A percentile compares a stretch with the other conserved stretches of the same genome.
Evolutionary conservation across 2,329 filamentous ascomycete genomes (phyloP).

Genomic region (Pseudomassariella vexata): DNA sequence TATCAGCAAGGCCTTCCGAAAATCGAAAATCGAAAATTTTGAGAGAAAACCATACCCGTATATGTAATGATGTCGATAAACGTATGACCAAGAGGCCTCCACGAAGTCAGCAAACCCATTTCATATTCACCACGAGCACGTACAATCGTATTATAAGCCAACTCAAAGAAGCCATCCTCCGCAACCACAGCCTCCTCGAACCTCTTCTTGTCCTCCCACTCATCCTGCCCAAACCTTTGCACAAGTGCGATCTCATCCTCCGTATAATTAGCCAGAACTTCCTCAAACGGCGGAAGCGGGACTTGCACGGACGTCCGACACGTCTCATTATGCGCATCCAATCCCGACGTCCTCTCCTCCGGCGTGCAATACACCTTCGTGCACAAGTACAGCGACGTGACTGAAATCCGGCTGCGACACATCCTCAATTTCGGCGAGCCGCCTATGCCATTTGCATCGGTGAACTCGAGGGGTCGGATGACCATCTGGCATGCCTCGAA

Average conservation of each 20-base stretch:
- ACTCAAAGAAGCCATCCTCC: slow-evolving; percentile 23
- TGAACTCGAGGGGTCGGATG: slow-evolving; percentile 23
- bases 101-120: not conserved
- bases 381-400: slow-evolving; percentile 32
- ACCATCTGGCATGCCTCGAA: slow-evolving; percentile 25
- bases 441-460: slow-evolving; percentile 17
- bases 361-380: slow-evolving; percentile 27
- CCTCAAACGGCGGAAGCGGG: slow-evolving; percentile 26
- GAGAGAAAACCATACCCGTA: slow-evolving; percentile 29
- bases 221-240: slow-evolving; percentile 21
- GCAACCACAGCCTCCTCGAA: slow-evolving; percentile 28
- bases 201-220: slow-evolving; percentile 9
- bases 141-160: slow-evolving; percentile 33
- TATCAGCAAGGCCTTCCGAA: not conserved
- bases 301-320: slow-evolving; percentile 20
- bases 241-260: slow-evolving; percentile 24
- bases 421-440: slow-evolving; percentile 12
- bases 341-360: slow-evolving; percentile 14
- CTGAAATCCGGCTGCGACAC: slow-evolving; percentile 23
- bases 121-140: slow-evolving; percentile 4
- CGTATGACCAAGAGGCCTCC: slow-evolving; percentile 23
- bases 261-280: slow-evolving; percentile 27
- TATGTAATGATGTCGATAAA: slow-evolving; percentile 24
- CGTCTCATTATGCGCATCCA: slow-evolving; percentile 26
- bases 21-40: no score